Evolutionary conservation across 495 filamentous ascomycete genomes (phyloP).

Genomic region (Podospora conica): DNA sequence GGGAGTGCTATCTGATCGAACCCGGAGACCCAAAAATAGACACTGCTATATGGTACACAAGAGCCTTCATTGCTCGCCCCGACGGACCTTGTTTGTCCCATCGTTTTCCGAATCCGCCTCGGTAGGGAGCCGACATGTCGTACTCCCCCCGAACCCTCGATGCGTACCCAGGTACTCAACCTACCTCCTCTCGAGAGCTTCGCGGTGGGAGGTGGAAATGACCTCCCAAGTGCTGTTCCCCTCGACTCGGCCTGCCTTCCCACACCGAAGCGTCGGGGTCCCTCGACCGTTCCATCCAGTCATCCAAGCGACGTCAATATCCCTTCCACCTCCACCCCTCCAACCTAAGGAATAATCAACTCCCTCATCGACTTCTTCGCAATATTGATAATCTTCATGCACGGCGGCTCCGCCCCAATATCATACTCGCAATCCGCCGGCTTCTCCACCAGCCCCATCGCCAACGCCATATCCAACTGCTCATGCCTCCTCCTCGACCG

Average conservation of each 20-base stretch:
- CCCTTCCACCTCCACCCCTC: not conserved
- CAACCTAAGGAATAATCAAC: constrained; percentile 41
- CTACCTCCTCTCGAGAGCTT: not conserved
- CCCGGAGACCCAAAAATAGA: not conserved
- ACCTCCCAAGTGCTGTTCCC: not conserved
- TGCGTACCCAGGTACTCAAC: not conserved
- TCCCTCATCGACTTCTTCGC: constrained; percentile 43
- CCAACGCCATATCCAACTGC: constrained; percentile 31
- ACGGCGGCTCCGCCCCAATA: constrained; percentile 28
- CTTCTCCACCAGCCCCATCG: constrained; percentile 19
- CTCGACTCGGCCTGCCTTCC: not conserved
- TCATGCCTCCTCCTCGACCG: constrained; percentile 36
- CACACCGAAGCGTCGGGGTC: not conserved
- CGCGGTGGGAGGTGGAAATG: no score
- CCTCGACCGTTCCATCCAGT: not conserved
- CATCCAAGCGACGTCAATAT: no score
- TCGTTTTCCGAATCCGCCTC: not conserved
- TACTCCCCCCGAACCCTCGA: not conserved
- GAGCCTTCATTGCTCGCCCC: not conserved
- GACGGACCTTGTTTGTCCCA: not conserved
- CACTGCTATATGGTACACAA: not conserved
- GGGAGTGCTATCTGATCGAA: not conserved
- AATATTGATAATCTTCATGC: constrained; percentile 43
- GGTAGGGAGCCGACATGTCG: not conserved
- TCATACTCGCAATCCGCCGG: constrained; percentile 9